phyloP scores from a whole-genome alignment of 371 early-diverging fungal genomes.

The Phascolomyces articulosus region DNA sequence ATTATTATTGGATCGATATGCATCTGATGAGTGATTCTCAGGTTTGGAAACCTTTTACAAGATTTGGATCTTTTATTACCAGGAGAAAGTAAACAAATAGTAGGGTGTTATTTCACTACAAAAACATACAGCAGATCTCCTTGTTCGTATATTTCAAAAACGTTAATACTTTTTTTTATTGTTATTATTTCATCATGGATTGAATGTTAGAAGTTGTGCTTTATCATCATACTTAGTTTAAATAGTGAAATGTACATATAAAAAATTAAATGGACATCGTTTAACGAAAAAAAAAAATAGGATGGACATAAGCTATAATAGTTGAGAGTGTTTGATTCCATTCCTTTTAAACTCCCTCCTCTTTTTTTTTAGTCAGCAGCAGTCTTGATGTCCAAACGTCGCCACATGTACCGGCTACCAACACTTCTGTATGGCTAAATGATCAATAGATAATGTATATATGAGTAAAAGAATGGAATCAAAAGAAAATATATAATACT shows the following conservation, averaged over 20 bases:
- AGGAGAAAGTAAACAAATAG: background rate
- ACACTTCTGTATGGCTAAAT: constrained; percentile 54
- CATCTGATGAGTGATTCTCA: background rate
- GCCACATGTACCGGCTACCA: constrained; percentile 60
- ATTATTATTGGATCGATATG: constrained; percentile 3
- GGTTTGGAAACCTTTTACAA: constrained; percentile 8
- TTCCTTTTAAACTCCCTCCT: no score
- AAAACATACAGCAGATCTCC: background rate
- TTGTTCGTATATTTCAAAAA: background rate
- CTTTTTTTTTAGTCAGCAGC: constrained; percentile 3
- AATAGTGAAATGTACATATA: no score
- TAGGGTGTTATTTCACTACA: background rate
- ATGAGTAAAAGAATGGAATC: no score
- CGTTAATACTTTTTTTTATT: no score
- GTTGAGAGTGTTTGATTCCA: no score
- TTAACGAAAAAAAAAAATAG: no score
- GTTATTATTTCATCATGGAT: no score
- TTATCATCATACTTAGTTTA: no score
- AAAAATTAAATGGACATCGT: no score
- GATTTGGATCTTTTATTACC: constrained; percentile 8
- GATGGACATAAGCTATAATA: no score
- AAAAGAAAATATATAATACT: no score
- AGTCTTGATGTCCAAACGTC: constrained; percentile 27
- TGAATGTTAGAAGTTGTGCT: no score
- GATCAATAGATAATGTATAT: background rate